Percentiles rank a stretch among this genome's conserved stretches.
phyloP scores from a whole-genome alignment of 768 basidiomycete genomes.

The Suillus luteus region DNA sequence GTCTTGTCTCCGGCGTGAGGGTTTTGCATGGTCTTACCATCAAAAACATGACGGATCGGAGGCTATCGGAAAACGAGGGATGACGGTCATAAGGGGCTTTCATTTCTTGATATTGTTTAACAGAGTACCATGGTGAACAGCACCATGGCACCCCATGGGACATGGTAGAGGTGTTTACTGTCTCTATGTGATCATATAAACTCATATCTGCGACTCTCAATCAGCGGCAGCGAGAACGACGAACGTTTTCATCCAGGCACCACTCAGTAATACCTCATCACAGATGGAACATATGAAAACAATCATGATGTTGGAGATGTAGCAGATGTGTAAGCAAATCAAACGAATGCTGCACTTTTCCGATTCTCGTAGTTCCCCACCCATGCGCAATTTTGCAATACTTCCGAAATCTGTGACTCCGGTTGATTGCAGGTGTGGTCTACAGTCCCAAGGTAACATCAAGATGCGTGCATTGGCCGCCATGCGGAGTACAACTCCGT shows the following conservation, averaged over 20 bases:
- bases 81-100: background rate
- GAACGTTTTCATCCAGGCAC: background rate
- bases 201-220: background rate
- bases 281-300: too few relatives aligned
- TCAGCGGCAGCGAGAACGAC: background rate
- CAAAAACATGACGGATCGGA: background rate
- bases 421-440: background rate
- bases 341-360: background rate
- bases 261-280: background rate
- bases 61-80: background rate
- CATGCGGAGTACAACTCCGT: background rate
- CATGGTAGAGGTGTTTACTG: background rate
- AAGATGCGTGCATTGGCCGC: background rate
- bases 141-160: constrained; percentile 4
- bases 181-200: background rate
- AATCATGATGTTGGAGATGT: background rate
- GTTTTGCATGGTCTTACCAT: background rate
- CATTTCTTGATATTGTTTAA: background rate
- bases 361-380: background rate
- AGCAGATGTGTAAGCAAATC: background rate
- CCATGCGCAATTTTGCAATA: background rate
- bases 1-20: background rate
- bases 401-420: background rate
- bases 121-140: background rate
- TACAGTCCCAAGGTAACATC: background rate